Evolutionary conservation across 2,329 filamentous ascomycete species (phyloP), one percentile per base, ranked within the genome.

Genomic region (Talaromyces sp.): DNA sequence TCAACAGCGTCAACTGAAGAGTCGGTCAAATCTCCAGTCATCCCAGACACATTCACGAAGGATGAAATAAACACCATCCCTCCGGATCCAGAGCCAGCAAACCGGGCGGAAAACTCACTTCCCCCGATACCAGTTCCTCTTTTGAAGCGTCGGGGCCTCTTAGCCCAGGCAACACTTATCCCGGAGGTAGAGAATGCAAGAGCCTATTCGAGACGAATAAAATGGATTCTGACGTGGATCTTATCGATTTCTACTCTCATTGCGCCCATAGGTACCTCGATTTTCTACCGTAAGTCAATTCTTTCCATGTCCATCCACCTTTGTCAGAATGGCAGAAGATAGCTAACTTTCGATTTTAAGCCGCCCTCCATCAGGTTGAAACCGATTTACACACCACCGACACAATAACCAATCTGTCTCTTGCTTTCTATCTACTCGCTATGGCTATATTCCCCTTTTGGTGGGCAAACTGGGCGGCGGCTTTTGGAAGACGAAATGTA

Each of bases 401-500:
- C 16, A 89, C 89, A 1, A 77, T 90, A 14, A 87, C 88, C 60
- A 96, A 95, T 73, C 71, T 95, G 61, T 88, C 88, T 0, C 84
- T 95, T 0, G 89, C 91, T 0, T 76, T 94, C 62, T 95, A 93
- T 73, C 91, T 95, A 89, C 80, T 95, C 2, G 80, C 84, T 67
- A 91, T 95, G 90, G 85, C 87, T 59, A 90, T 95, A 52, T 94
- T 92, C 66, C 91, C 91, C 0, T 80, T 96, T 0, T 95, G 91
- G 91, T 95, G 61, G 61, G 54, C 52, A 16, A 56, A 59, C 14
- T 62, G 50, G 56, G 40, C 61, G 28, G 42, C 47, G 7, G 50
- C 27, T 3, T 61, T 61, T 23, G 91, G 91, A 9, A 85, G 91
- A 42, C 85, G 91, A 18, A 87, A 86, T 18, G 89, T 95, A 67